These are phyloP conservation scores for Pyrenula massariospora DNA, from an alignment of 495 filamentous ascomycete species.

Conservation along the genomic window DNA sequence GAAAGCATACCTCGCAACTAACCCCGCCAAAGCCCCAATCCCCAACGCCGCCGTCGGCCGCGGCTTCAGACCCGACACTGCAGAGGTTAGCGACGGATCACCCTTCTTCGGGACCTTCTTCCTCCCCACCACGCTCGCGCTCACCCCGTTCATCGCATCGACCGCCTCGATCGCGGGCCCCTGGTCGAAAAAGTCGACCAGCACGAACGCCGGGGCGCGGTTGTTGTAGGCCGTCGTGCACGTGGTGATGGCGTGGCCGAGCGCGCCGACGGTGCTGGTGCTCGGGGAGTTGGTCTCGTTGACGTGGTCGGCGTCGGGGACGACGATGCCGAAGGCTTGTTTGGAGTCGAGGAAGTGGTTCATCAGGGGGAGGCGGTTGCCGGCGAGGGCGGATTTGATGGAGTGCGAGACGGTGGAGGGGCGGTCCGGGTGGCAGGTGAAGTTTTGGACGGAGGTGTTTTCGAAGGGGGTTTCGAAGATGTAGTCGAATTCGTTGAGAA, in stretches of 20 bases:
- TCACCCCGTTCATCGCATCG: slow-evolving; percentile 53
- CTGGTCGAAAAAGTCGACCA: slow-evolving; percentile 65
- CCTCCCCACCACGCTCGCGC: slow-evolving; percentile 25
- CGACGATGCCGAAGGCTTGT: slow-evolving; percentile 36
- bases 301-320: slow-evolving; percentile 49
- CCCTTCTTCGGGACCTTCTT: neutral
- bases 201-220: slow-evolving; percentile 49
- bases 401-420: slow-evolving; percentile 32
- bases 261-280: slow-evolving; percentile 36
- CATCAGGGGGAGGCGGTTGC: slow-evolving; percentile 44
- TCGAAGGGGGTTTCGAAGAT: slow-evolving; percentile 73
- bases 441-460: slow-evolving; percentile 47
- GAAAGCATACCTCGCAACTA: too few species aligned
- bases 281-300: slow-evolving; percentile 45
- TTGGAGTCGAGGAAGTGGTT: slow-evolving; percentile 61
- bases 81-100: neutral
- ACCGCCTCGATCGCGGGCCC: slow-evolving; percentile 50
- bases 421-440: slow-evolving; percentile 54
- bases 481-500: slow-evolving; percentile 62
- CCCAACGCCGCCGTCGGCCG: too few species aligned
- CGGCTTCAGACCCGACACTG: too few species aligned
- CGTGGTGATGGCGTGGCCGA: slow-evolving; percentile 43
- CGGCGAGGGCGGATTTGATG: slow-evolving; percentile 29
- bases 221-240: slow-evolving; percentile 43
- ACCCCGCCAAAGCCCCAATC: too few species aligned